Conservation (phyloP, 2,329 filamentous ascomycete genomes). For the Talaromyces funiculosus region DNA sequence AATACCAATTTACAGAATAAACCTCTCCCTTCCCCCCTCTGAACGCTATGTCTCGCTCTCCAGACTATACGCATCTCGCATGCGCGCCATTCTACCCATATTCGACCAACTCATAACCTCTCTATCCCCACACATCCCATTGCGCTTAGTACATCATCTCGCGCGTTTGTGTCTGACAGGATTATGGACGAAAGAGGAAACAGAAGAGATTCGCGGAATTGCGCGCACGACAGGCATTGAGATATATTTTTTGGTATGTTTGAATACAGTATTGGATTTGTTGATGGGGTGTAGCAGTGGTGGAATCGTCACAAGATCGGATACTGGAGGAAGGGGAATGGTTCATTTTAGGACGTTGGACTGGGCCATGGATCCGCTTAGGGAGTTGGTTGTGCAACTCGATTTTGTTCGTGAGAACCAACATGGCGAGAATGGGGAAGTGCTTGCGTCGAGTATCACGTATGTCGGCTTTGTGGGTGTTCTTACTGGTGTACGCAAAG, state of each 20-base stretch:
- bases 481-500: constrained; percentile 44
- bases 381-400: constrained; percentile 48
- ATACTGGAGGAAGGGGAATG: constrained; percentile 18
- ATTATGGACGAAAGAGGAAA: constrained; percentile 53
- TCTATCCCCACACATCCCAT: constrained; percentile 17
- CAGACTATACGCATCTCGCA: not conserved
- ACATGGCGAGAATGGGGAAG: constrained; percentile 1
- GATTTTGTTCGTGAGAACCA: constrained; percentile 39
- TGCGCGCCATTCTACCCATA: not conserved
- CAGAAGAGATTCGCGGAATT: constrained; percentile 57
- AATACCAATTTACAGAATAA: not conserved
- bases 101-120: not conserved
- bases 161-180: constrained; percentile 46
- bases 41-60: not conserved
- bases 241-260: constrained; percentile 55
- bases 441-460: constrained; percentile 44
- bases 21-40: not conserved
- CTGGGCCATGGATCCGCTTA: constrained; percentile 50
- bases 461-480: constrained; percentile 49
- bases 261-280: constrained; percentile 59
- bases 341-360: constrained; percentile 45
- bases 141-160: constrained; percentile 29
- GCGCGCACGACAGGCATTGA: constrained; percentile 46
- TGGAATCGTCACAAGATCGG: constrained; percentile 28
- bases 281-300: constrained; percentile 63